Base-by-base conservation (phyloP, 2,329 filamentous ascomycete genomes). In the Nemania diffusa region DNA sequence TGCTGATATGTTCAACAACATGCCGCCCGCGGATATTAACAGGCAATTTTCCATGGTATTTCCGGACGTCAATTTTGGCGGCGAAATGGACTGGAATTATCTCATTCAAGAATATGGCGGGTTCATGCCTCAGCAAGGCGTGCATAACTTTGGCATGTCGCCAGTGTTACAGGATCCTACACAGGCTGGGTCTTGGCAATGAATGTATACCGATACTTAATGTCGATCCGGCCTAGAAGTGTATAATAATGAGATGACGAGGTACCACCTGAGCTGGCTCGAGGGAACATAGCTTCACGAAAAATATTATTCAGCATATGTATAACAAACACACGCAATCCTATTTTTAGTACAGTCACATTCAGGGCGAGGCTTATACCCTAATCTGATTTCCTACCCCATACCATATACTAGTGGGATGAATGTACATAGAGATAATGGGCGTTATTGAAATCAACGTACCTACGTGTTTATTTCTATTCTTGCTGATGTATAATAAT, bases 41-140 rank as follows among this genome's bases (percentile, higher is more conserved):
- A 65, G 75, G 52, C 76, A 78, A 44, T 77, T 78, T 63, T 67
- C 71, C 5, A 64, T 71, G 20, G 77, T 73, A 15, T 78, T 77
- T 55, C 71, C 74, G 6, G 76, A 78, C 44, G 66, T 78, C 22
- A 75, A 75, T 60, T 74, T 78, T 50, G 75, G 74, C 26, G 76
- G 75, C 32, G 77, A 78, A 62, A 76, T 78, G 71, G 77, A 78
- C 51, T 78, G 75, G 77, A 73, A 75, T 17, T 76, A 70, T 46
- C 59, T 78, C 2, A 64, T 78, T 52, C 73, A 76, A 56, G 74
- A 78, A 62, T 77, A 76, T 51, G 71, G 74, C 46, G 72, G 73
- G 8, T 73, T 73, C 53, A 72, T 74, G 32, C 68, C 69, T 8
- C 72, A 72, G 3, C 72, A 73, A 44, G 69, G 60, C n/a, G 58